phyloP scores from a whole-genome alignment of 176 grass and related monocot genomes.

The Pharus latifolius region DNA sequence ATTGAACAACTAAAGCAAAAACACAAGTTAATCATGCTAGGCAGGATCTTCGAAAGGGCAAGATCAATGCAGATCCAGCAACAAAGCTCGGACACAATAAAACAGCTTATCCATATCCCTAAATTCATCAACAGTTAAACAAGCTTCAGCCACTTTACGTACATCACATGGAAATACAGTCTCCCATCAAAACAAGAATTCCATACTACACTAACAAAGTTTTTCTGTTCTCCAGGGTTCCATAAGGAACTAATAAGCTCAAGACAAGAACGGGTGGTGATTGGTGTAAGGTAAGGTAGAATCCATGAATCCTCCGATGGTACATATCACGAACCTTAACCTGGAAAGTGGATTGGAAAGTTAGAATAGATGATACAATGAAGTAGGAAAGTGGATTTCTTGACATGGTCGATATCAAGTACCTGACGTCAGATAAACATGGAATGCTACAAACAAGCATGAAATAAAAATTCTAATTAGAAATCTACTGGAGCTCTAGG shows the following conservation, averaged over 20 bases:
- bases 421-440: too few species aligned
- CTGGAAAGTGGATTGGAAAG: background rate
- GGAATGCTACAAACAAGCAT: too few species aligned
- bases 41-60: background rate
- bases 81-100: background rate
- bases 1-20: background rate
- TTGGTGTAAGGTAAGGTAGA: background rate
- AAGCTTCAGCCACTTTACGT: constrained; percentile 4
- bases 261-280: background rate
- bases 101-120: constrained; percentile 12
- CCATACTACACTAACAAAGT: constrained; percentile 9
- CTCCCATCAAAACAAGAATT: constrained; percentile 9
- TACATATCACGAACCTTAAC: background rate
- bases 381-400: background rate
- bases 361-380: background rate
- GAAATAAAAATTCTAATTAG: too few species aligned
- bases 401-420: background rate
- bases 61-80: background rate
- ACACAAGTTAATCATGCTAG: constrained; percentile 2
- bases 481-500: too few species aligned
- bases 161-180: constrained; percentile 1
- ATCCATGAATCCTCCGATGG: constrained; percentile 1
- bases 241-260: background rate
- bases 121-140: constrained; percentile 18
- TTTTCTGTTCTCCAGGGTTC: background rate